phyloP scores from a whole-genome alignment of 352 stramenopile species.

The Globisporangium spinosum region DNA sequence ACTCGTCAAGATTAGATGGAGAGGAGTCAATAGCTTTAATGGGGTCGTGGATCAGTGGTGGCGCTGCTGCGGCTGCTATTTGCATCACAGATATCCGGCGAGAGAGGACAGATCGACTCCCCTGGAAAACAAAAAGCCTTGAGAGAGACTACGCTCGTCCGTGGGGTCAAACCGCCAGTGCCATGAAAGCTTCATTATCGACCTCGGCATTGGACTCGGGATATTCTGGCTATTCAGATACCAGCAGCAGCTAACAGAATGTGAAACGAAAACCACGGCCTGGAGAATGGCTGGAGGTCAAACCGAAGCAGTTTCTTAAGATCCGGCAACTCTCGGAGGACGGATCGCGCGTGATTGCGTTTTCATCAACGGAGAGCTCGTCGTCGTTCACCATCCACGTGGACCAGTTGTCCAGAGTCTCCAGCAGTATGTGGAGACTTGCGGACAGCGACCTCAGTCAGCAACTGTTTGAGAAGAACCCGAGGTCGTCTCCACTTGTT shows the following conservation, averaged over 20 bases:
- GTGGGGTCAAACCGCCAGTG: conserved; percentile 13
- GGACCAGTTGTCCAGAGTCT: conserved; percentile 32
- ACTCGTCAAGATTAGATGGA: background rate
- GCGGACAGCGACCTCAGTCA: conserved; percentile 10
- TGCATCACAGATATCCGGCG: background rate
- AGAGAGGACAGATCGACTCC: conserved; percentile 3
- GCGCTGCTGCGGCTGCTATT: background rate
- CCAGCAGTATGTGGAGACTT: conserved; percentile 39
- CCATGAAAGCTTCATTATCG: background rate
- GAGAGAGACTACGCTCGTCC: conserved; percentile 25
- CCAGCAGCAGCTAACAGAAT: background rate
- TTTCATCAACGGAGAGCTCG: conserved; percentile 15
- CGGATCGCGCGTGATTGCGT: conserved; percentile 26
- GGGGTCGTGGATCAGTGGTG: conserved; percentile 2
- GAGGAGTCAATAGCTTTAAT: background rate
- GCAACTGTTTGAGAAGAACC: conserved; percentile 2
- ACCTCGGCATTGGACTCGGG: background rate
- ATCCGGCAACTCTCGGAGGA: conserved; percentile 38
- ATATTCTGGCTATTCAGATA: background rate
- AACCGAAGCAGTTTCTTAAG: conserved; percentile 40
- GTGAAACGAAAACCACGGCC: conserved; percentile 24
- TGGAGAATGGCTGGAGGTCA: conserved; percentile 56
- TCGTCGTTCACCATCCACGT: conserved; percentile 24
- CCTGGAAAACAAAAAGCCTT: conserved; percentile 19
- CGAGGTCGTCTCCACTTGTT: background rate